Base-by-base conservation (phyloP, 208 protist genomes). In the Trypanosoma platydactyli region DNA sequence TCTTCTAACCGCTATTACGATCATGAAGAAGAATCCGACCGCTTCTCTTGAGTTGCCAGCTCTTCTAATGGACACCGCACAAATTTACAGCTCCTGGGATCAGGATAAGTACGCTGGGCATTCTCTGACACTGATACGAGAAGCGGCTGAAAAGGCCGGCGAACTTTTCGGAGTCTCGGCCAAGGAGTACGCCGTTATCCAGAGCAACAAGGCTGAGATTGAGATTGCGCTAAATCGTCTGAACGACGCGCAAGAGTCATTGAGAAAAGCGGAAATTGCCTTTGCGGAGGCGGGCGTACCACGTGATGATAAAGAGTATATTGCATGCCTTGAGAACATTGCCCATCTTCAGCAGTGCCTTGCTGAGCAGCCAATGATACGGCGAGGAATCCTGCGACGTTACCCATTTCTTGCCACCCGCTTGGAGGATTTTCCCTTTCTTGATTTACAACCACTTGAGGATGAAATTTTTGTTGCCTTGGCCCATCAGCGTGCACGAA, bases 71-170 rank as follows among this genome's bases (percentile, higher is more conserved):
- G 84, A 94, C 64, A 72, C 76, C 15, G 80, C 84, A 27, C 80
- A 91, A 45, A 80, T 89, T 27, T 91, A 88, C 71, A 79, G 84
- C 55, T 81, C 72, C 3, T 94, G 82, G 81, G 81, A 88, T 67
- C 44, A 83, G 44, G 67, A 75, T 12, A 73, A 69, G 30, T 82
- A 84, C 67, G 61, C 45, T 30, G 62, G 71, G 18, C 73, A 85
- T 52, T 91, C 80, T 74, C 38, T 91, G 16, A 79, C 71, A 5
- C 66, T 93, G 20, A 74, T 68, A 41, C 66, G 76, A 16, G 84
- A 93, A 51, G 87, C 87, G 3, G 61, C 71, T n/a, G 68, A 73
- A 56, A 84, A 82, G 62, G 78, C 84, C 18, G 68, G 52, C 7
- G 53, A 78, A 50, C 56, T 81, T 63, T 84, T 82, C 73, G 87